Evolutionary conservation across 208 protist species (phyloP).

Genomic region (Vickermania ingenoplastis): DNA sequence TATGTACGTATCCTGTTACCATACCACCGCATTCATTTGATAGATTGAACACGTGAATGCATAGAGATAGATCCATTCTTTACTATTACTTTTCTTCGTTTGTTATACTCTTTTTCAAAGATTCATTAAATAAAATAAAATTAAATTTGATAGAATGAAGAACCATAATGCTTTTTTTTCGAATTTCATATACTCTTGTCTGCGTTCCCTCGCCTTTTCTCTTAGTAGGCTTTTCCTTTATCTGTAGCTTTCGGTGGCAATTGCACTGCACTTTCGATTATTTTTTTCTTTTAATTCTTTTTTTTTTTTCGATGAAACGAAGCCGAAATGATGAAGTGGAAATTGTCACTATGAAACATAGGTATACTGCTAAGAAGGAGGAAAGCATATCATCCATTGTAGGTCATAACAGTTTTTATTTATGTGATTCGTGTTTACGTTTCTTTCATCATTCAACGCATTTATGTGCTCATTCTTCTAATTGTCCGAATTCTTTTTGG

Average conservation of each 20-base stretch:
- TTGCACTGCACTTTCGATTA: conserved; percentile 1
- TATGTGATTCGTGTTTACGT: conserved; percentile 48
- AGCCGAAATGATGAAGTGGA: conserved; percentile 9
- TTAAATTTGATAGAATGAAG: no score
- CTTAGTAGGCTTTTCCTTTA: no score
- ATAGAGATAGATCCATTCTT: neutral
- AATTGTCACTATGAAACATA: conserved; percentile 25
- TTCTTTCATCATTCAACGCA: conserved; percentile 30
- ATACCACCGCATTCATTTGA: neutral
- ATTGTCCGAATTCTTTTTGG: conserved; percentile 44
- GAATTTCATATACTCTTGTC: no score
- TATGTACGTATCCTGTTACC: neutral
- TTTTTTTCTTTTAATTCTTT: conserved; percentile 3
- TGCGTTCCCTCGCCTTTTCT: no score
- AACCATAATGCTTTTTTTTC: no score
- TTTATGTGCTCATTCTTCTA: conserved; percentile 27
- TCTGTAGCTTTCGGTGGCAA: no score
- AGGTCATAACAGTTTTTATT: conserved; percentile 16
- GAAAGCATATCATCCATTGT: conserved; percentile 10
- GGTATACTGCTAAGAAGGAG: conserved; percentile 17
- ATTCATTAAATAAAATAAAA: conserved; percentile 4
- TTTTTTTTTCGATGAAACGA: conserved; percentile 13
- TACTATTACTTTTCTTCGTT: conserved; percentile 3
- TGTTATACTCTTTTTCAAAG: conserved; percentile 10
- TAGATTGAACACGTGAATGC: conserved; percentile 6